phyloP scores from a whole-genome alignment of 2,329 filamentous ascomycete genomes.

The Diaporthe citriasiana region DNA sequence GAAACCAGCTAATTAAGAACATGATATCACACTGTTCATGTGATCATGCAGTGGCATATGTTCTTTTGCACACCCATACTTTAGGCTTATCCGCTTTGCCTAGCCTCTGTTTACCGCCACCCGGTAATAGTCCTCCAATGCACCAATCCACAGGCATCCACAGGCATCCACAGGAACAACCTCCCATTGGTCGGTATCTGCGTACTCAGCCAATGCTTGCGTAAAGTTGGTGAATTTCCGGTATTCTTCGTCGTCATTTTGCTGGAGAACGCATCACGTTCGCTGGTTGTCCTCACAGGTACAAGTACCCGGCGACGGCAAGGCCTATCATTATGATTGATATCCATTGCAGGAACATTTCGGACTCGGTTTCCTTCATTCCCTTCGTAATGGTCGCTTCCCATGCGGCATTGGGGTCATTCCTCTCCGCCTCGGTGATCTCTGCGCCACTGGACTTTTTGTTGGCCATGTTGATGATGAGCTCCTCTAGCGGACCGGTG shows the following conservation, averaged over 20 bases:
- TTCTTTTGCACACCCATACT: no score
- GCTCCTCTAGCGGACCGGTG: not conserved
- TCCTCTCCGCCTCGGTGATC: slow-evolving; percentile 39
- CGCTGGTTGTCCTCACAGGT: slow-evolving; percentile 3
- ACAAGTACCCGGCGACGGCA: slow-evolving; percentile 36
- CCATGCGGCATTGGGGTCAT: slow-evolving; percentile 36
- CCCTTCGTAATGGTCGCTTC: slow-evolving; percentile 41
- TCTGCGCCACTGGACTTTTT: slow-evolving; percentile 36
- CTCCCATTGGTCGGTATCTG: not conserved
- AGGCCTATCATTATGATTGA: slow-evolving; percentile 39
- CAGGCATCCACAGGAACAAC: no score
- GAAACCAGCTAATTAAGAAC: not conserved
- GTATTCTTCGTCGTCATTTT: not conserved
- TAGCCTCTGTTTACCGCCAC: not conserved
- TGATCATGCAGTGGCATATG: not conserved
- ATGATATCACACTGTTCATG: not conserved
- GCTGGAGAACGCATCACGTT: not conserved
- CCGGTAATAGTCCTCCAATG: not conserved
- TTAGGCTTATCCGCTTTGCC: not conserved
- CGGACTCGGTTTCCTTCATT: slow-evolving; percentile 41
- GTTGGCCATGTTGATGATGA: slow-evolving; percentile 8
- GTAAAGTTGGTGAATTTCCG: not conserved
- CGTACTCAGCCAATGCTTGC: accelerated
- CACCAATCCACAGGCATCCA: not conserved
- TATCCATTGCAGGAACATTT: slow-evolving; percentile 42